Percentiles rank a stretch among this genome's conserved stretches.
These are phyloP conservation scores for Chaetomium tenue DNA, from an alignment of 495 filamentous ascomycete genomes.

Conservation along the genomic window DNA sequence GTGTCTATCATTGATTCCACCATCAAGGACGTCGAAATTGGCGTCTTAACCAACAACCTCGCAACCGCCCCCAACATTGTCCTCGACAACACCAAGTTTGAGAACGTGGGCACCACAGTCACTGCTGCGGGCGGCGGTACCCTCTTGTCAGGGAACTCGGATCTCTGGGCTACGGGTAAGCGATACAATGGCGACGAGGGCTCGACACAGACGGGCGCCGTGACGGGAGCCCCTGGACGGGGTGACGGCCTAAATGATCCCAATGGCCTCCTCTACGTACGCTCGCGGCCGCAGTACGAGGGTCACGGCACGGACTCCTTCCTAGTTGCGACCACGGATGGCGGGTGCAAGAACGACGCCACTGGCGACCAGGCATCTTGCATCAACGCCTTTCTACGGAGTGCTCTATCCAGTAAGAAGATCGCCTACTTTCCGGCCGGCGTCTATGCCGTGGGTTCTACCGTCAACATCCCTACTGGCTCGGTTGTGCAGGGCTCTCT, in stretches of 20 bases:
- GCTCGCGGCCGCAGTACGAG: conserved; percentile 66
- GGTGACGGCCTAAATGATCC: too few species aligned
- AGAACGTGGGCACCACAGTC: neutral
- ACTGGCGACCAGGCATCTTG: conserved; percentile 37
- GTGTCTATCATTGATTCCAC: conserved; percentile 69
- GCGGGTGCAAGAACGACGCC: conserved; percentile 36
- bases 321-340: conserved; percentile 38
- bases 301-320: conserved; percentile 46
- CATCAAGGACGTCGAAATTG: conserved; percentile 60
- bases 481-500: conserved; percentile 36
- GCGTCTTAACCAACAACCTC: conserved; percentile 59
- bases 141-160: too few species aligned
- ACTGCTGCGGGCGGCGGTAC: neutral
- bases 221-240: too few species aligned
- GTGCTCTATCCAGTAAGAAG: conserved; percentile 34
- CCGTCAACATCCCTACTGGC: conserved; percentile 42
- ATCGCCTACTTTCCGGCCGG: conserved; percentile 30
- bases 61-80: conserved; percentile 40
- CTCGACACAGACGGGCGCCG: too few species aligned
- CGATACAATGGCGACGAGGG: conserved; percentile 56
- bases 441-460: conserved; percentile 35
- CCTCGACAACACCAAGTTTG: conserved; percentile 44
- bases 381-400: conserved; percentile 39
- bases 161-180: conserved; percentile 63
- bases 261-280: too few species aligned